Base-by-base conservation (phyloP, 23 red algal species). In the Cyanidiococcus yangmingshanensis region DNA sequence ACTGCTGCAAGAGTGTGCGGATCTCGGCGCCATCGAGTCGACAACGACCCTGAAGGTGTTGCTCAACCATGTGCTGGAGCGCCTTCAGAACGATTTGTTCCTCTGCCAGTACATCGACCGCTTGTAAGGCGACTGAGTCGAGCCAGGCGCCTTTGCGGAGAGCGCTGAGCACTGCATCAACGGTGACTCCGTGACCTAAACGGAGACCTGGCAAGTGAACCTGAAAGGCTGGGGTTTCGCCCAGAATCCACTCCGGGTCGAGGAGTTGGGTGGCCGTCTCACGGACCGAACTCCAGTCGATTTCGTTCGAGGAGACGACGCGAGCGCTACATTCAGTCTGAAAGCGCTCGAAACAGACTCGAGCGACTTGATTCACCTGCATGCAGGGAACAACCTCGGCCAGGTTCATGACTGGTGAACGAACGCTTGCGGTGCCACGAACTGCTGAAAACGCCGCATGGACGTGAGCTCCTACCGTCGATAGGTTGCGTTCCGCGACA, bases 381-480 rank as follows among this genome's bases (percentile, higher is more conserved):
- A 71, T 71, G 16, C 16, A 32, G 7, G 21, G n/a, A 2, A 40
- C 77, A 29, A 71, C 16, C 38, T 85, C 80, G 3, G 25, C 58
- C 17, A 94, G 68, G 71, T 94, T 94, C 30, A 58, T 78, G n/a
- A 94, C 90, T 58, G 30, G 57, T 58, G 90, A 82, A 0, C 71
- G 83, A 29, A 94, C 84, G 45, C 82, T 86, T 33, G 59, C 12
- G 75, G 84, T 83, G 15, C 82, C 90, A 54, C 45, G 45, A 15
- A 54, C 45, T 15, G 7, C 45, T 21, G 45, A 7, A 54, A 54
- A 54, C 45, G 45, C 21, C 7, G 45, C 21, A 7, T 21, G 7
- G 12, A 54, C 7, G 45, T 21, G 12, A 21, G 45, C 45, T 21
- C 12, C 7, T 21, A 54, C 21, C 45, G 45, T 7, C 21, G 45